phyloP scores from a whole-genome alignment of 257 asterid species.

The Fraxinus excelsior region DNA sequence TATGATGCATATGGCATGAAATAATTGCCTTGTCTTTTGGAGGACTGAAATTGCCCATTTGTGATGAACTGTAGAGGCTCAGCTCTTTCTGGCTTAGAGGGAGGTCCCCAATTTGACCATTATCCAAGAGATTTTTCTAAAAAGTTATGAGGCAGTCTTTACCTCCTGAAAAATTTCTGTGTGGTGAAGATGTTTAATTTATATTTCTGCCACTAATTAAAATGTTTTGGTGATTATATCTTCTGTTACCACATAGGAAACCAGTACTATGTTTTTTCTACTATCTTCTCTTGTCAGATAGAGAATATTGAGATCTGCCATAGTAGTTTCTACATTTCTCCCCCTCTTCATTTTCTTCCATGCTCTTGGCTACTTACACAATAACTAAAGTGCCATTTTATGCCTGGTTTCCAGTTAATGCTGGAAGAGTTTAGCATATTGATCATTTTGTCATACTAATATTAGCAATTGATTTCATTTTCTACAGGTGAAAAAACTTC shows the following conservation, averaged over 20 bases:
- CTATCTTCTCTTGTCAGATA: conserved; percentile 21
- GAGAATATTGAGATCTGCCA: conserved; percentile 15
- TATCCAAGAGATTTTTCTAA: background rate
- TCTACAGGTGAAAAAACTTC: conserved; percentile 88
- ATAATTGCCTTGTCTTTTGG: background rate
- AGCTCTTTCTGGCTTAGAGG: background rate
- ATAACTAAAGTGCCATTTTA: conserved; percentile 1
- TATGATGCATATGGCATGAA: conserved; percentile 14
- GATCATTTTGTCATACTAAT: conserved; percentile 13
- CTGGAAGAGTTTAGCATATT: background rate
- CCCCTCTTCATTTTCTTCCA: background rate
- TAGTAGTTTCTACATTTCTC: background rate
- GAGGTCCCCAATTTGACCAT: background rate
- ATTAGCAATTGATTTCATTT: conserved; percentile 17
- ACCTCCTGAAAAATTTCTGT: background rate
- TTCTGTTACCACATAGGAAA: background rate
- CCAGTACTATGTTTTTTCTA: background rate
- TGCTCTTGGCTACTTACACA: conserved; percentile 2
- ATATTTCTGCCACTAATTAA: conserved; percentile 9
- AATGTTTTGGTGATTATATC: conserved; percentile 8
- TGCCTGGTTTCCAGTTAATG: conserved; percentile 6
- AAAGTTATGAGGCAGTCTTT: background rate
- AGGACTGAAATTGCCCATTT: conserved; percentile 12
- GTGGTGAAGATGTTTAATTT: conserved; percentile 13
- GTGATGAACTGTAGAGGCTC: background rate